A percentile compares a stretch with the other conserved stretches of the same genome.
Conservation (phyloP, 2,329 filamentous ascomycete genomes). For the Penicillium sp. region DNA sequence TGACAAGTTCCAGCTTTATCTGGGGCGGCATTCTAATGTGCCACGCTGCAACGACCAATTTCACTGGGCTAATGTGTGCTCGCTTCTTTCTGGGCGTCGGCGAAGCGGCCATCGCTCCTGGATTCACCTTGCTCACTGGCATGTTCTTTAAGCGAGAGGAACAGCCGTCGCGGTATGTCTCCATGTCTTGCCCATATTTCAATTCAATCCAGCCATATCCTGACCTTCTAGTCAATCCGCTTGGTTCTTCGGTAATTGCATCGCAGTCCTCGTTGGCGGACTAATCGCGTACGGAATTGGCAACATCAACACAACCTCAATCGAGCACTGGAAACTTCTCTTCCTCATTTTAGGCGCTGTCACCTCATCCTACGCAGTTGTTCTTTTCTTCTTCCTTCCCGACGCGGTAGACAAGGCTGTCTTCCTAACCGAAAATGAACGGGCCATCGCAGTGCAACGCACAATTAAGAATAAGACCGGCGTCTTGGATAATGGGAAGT, state of each 20-base stretch:
- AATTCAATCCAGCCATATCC: no score
- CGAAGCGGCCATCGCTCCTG: slow-evolving; percentile 31
- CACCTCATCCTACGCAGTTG: slow-evolving; percentile 13
- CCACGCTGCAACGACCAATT: slow-evolving; percentile 18
- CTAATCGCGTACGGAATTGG: slow-evolving; percentile 22
- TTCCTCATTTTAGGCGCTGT: slow-evolving; percentile 20
- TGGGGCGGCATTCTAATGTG: slow-evolving; percentile 23
- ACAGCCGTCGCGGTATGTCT: slow-evolving; percentile 37
- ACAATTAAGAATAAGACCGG: slow-evolving; percentile 16
- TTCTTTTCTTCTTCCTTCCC: slow-evolving; percentile 27
- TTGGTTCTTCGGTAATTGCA: slow-evolving; percentile 23
- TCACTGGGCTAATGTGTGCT: slow-evolving; percentile 14
- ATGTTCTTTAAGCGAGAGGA: slow-evolving; percentile 46
- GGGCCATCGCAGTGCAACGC: slow-evolving; percentile 14
- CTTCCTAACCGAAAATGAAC: slow-evolving; percentile 11
- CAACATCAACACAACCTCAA: slow-evolving; percentile 9
- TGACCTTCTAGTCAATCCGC: slow-evolving; percentile 15
- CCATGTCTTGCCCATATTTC: neutral
- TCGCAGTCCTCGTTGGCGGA: slow-evolving; percentile 19
- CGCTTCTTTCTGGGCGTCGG: slow-evolving; percentile 33
- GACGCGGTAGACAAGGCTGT: slow-evolving; percentile 42
- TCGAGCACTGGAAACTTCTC: slow-evolving; percentile 18
- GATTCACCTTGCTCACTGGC: slow-evolving; percentile 43
- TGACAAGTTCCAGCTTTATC: slow-evolving; percentile 14
- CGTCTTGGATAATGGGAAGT: slow-evolving; percentile 12